phyloP scores from a whole-genome alignment of 805 yeast species.

The Wickerhamiella sergipiensis region DNA sequence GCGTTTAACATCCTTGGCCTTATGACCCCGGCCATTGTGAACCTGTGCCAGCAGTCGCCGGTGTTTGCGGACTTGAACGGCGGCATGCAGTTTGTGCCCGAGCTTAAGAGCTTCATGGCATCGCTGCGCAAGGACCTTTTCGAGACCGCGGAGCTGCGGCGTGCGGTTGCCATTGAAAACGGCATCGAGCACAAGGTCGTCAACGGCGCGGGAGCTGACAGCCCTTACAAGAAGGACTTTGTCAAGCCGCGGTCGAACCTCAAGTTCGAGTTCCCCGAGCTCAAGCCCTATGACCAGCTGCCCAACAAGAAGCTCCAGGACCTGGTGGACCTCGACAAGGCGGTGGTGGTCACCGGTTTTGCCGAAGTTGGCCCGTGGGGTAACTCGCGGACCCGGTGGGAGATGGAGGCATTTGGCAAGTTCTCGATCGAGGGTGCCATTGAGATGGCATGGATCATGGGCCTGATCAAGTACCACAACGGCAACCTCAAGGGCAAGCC shows the following conservation, averaged over 20 bases:
- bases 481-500: constrained; percentile 75
- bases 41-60: constrained; percentile 83
- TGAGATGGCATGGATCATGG: constrained; percentile 99
- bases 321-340: constrained; percentile 79
- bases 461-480: constrained; percentile 86
- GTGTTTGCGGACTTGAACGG: constrained; percentile 98
- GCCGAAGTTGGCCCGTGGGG: constrained; percentile 99
- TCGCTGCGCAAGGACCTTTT: constrained; percentile 58
- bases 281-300: constrained; percentile 64
- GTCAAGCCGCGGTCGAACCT: constrained; percentile 92
- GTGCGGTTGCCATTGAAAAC: constrained; percentile 89
- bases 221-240: constrained; percentile 61
- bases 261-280: constrained; percentile 82
- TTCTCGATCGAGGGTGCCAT: constrained; percentile 95
- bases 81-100: constrained; percentile 87
- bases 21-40: constrained; percentile 71
- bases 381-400: constrained; percentile 98
- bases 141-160: constrained; percentile 81
- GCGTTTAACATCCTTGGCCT: constrained; percentile 95
- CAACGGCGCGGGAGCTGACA: constrained; percentile 78
- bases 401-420: constrained; percentile 91
- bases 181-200: constrained; percentile 78
- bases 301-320: constrained; percentile 57
- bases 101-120: constrained; percentile 77
- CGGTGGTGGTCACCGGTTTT: constrained; percentile 93